Conservation (phyloP, 306 rosid genomes). For the Quercus variabilis region DNA sequence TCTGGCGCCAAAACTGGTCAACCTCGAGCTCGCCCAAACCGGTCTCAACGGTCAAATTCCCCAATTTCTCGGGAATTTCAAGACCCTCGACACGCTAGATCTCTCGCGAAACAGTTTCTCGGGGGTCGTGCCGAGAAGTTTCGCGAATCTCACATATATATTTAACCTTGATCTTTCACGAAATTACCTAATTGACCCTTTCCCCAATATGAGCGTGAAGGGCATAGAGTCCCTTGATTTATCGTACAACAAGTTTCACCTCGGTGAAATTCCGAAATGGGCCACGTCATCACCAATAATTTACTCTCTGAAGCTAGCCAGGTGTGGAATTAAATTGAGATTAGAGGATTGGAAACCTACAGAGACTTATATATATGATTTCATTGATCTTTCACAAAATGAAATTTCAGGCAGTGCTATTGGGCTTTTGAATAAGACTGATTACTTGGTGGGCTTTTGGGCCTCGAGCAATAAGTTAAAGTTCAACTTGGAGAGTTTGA, state of each 20-base stretch:
- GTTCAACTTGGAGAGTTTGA: slow-evolving; percentile 53
- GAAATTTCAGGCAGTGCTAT: slow-evolving; percentile 58
- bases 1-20: slow-evolving; percentile 37
- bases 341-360: slow-evolving; percentile 64
- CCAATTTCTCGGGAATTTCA: slow-evolving; percentile 70
- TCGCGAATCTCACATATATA: slow-evolving; percentile 67
- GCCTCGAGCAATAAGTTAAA: slow-evolving; percentile 49
- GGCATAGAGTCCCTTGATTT: slow-evolving; percentile 86
- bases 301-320: slow-evolving; percentile 73
- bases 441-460: slow-evolving; percentile 69
- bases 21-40: slow-evolving; percentile 62
- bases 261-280: slow-evolving; percentile 68
- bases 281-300: slow-evolving; percentile 74
- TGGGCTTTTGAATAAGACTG: slow-evolving; percentile 57
- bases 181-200: slow-evolving; percentile 69
- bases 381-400: slow-evolving; percentile 70
- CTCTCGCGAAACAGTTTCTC: slow-evolving; percentile 53
- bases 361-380: slow-evolving; percentile 73
- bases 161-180: slow-evolving; percentile 76
- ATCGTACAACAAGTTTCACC: slow-evolving; percentile 58
- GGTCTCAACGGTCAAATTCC: slow-evolving; percentile 64
- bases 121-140: slow-evolving; percentile 60
- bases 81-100: slow-evolving; percentile 57
- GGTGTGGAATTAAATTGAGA: slow-evolving; percentile 66
- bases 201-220: slow-evolving; percentile 68